These are phyloP conservation scores for Thraustochytrium striatum DNA, from an alignment of 352 stramenopile genomes.

Conservation along the genomic window DNA sequence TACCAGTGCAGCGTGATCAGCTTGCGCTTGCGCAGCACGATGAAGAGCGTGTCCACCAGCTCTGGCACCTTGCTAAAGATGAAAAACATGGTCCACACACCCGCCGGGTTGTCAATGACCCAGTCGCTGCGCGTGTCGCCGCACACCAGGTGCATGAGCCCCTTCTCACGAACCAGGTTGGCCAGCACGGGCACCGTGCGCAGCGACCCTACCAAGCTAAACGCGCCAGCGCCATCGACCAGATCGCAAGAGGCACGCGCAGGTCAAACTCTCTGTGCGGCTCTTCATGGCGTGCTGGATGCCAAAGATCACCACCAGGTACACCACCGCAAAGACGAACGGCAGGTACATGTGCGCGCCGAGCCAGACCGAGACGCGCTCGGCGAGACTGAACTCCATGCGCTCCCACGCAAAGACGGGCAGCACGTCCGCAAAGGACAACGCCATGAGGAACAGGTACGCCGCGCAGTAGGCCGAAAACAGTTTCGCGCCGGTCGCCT, in stretches of 20 bases:
- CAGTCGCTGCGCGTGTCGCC: conserved; percentile 58
- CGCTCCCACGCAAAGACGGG: conserved; percentile 29
- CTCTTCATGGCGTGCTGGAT: conserved; percentile 71
- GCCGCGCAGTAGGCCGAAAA: conserved; percentile 14
- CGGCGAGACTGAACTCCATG: conserved; percentile 24
- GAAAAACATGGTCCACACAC: conserved; percentile 52
- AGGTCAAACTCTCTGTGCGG: conserved; percentile 71
- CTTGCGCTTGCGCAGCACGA: conserved; percentile 92
- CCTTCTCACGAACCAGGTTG: conserved; percentile 71
- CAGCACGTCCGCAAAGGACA: conserved; percentile 22
- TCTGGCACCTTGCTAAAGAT: conserved; percentile 68
- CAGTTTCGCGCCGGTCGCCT: conserved; percentile 9
- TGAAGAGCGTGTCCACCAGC: conserved; percentile 92
- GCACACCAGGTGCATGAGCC: conserved; percentile 74
- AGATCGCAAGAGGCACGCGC: conserved; percentile 64
- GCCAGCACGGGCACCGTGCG: conserved; percentile 72
- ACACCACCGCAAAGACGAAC: conserved; percentile 65
- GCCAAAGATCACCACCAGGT: conserved; percentile 70
- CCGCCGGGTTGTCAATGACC: conserved; percentile 63
- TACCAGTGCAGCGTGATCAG: conserved; percentile 98
- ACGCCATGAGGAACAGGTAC: neutral
- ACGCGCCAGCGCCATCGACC: conserved; percentile 71
- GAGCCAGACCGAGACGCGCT: conserved; percentile 38
- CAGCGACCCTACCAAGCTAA: conserved; percentile 69
- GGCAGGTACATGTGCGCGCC: conserved; percentile 12